Base-by-base conservation (phyloP, 2,329 filamentous ascomycete genomes). In the Paecilomyces sp. region DNA sequence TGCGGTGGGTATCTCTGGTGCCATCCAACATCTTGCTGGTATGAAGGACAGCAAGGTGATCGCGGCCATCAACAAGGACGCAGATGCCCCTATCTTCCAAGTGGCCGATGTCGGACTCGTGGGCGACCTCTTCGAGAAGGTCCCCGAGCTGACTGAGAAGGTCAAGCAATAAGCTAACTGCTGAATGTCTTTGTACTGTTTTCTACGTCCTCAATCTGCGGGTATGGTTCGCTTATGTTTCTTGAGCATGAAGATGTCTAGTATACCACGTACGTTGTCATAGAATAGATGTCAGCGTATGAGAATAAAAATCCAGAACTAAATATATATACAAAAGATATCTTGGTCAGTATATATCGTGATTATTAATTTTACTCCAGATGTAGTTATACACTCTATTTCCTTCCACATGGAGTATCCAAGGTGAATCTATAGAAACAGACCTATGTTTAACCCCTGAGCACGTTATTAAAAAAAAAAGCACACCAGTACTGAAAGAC, bases 21-120 rank as follows among this genome's bases (percentile, higher is more conserved):
- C 94, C 24, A 99, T 99, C 68, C 94, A 99, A 79, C 94, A 99
- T 81, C 78, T 99, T 77, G 94, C 94, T 33, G 94, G 94, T 73
- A 99, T 99, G 94, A 99, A 99, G 84, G 94, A 99, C 74, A 97
- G 92, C 81, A 99, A 99, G 81, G 94, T 99, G 61, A 99, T 99
- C 79, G 94, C 93, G 24, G 91, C 91, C 13, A 97, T 99, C 73
- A 99, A 99, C 83, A 99, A 99, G 81, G 94, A 99, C 72, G 81
- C 87, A 3, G 94, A 99, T 76, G 94, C 94, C 60, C 94, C 94
- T 31, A 99, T 99, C 68, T 99, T 99, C 83, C 94, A 99, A 78
- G 87, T 99, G 61, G 94, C 94, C 3, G 94, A 99, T 77, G 92
- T 97, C 58, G 94, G 94, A 12, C 80, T 99, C 57, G 93, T 99